These are phyloP conservation scores for Stramenopiles sp. DNA, from an alignment of 352 stramenopile genomes.

Conservation along the genomic window DNA sequence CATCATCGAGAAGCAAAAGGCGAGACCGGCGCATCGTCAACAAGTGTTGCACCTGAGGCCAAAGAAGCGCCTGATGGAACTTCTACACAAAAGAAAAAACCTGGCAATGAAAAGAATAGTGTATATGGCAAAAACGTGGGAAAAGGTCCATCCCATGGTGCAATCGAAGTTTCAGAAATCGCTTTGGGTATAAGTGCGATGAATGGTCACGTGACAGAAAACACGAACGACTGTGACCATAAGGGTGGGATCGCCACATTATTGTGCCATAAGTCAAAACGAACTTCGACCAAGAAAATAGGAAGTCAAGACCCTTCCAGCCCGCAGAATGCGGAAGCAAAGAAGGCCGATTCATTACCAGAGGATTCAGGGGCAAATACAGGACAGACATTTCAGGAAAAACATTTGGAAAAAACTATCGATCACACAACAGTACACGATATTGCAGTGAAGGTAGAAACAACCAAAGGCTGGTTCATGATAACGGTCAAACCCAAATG, in stretches of 20 bases:
- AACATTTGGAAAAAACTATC: background rate
- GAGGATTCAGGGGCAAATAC: background rate
- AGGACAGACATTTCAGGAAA: background rate
- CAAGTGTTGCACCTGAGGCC: too few species aligned
- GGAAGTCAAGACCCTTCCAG: too few species aligned
- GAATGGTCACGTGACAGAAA: background rate
- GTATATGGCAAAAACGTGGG: too few species aligned
- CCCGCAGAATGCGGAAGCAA: too few species aligned
- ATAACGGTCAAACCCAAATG: constrained; percentile 31
- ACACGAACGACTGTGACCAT: background rate
- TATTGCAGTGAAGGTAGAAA: background rate
- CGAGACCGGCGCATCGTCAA: too few species aligned
- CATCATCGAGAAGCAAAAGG: background rate
- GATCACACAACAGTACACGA: background rate
- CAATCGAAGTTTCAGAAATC: too few species aligned
- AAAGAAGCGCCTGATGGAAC: too few species aligned
- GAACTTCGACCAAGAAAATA: too few species aligned
- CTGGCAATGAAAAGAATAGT: too few species aligned
- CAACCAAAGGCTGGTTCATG: constrained; percentile 11
- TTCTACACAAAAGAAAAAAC: too few species aligned
- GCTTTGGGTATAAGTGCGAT: background rate
- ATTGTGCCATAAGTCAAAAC: background rate
- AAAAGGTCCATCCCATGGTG: too few species aligned
- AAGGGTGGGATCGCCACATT: background rate
- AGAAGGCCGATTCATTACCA: too few species aligned